These are phyloP conservation scores for Pneumocystis murina DNA, from an alignment of 1,139 yeast species.

Conservation along the genomic window DNA sequence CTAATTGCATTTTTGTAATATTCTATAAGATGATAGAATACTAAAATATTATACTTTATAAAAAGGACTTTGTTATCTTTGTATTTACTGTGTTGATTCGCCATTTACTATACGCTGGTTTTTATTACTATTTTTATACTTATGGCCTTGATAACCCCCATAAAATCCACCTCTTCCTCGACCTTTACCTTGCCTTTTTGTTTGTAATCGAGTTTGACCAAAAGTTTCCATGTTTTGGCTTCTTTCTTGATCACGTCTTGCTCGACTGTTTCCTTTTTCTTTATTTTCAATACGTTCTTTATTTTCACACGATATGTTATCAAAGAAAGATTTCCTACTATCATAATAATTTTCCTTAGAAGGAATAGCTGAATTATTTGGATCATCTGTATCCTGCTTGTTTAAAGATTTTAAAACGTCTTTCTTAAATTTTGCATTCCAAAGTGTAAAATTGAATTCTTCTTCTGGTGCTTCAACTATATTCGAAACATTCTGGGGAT, in stretches of 20 bases:
- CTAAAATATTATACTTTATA: not conserved
- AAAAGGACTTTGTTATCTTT: not conserved
- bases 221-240: slow-evolving; percentile 50
- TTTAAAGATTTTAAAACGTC: slow-evolving; percentile 5
- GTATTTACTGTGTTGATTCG: not conserved
- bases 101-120: not conserved
- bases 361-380: slow-evolving; percentile 51
- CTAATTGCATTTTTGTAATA: not conserved
- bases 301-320: slow-evolving; percentile 30
- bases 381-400: slow-evolving; percentile 23
- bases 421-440: slow-evolving; percentile 11
- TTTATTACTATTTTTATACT: not conserved
- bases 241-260: slow-evolving; percentile 47
- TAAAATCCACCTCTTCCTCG: slow-evolving; percentile 25
- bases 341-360: slow-evolving; percentile 51
- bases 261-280: slow-evolving; percentile 13
- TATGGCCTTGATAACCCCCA: slow-evolving; percentile 16
- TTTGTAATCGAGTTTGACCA: slow-evolving; percentile 35
- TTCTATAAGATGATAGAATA: not conserved
- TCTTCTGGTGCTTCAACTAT: slow-evolving; percentile 9
- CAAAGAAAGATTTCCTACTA: slow-evolving; percentile 41
- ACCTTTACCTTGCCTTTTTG: slow-evolving; percentile 20
- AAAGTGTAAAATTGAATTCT: slow-evolving; percentile 10
- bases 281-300: slow-evolving; percentile 12
- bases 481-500: slow-evolving; percentile 4